phyloP scores from a whole-genome alignment of 768 basidiomycete species.

The Agaricus subrufescens region DNA sequence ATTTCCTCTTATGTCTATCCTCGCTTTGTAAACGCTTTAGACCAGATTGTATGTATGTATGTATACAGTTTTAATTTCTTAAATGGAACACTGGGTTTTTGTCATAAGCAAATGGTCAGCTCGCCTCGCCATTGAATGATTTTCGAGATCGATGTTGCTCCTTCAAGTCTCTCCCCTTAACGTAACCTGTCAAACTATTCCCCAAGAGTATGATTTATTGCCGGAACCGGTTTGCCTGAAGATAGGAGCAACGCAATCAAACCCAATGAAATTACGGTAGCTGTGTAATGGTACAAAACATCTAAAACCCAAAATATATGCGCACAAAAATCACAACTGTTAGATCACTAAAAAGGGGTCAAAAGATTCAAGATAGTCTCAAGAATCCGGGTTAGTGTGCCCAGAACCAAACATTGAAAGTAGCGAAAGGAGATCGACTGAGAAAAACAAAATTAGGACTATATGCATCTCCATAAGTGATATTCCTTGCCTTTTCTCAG shows the following conservation, averaged over 20 bases:
- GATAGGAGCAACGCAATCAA: too few relatives aligned
- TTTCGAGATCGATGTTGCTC: background rate
- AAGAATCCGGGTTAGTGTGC: background rate
- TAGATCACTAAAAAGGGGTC: background rate
- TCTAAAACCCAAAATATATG: background rate
- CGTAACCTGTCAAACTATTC: too few relatives aligned
- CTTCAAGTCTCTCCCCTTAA: too few relatives aligned
- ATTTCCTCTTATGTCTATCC: background rate
- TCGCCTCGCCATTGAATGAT: background rate
- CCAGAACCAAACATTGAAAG: conserved; percentile 48
- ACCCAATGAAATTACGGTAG: background rate
- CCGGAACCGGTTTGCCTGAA: too few relatives aligned
- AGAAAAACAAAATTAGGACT: background rate
- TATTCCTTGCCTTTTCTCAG: conserved; percentile 46
- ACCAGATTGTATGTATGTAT: background rate
- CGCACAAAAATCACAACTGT: background rate
- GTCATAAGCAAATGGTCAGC: too few relatives aligned
- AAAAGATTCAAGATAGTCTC: background rate
- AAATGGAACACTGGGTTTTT: too few relatives aligned
- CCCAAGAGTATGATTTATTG: too few relatives aligned
- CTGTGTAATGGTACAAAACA: background rate
- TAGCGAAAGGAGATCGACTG: conserved; percentile 51
- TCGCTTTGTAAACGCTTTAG: background rate
- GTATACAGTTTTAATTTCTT: background rate
- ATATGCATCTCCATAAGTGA: background rate